These are phyloP conservation scores for Raffaelea deltoideospora DNA, from an alignment of 2,329 filamentous ascomycete genomes.

Conservation along the genomic window DNA sequence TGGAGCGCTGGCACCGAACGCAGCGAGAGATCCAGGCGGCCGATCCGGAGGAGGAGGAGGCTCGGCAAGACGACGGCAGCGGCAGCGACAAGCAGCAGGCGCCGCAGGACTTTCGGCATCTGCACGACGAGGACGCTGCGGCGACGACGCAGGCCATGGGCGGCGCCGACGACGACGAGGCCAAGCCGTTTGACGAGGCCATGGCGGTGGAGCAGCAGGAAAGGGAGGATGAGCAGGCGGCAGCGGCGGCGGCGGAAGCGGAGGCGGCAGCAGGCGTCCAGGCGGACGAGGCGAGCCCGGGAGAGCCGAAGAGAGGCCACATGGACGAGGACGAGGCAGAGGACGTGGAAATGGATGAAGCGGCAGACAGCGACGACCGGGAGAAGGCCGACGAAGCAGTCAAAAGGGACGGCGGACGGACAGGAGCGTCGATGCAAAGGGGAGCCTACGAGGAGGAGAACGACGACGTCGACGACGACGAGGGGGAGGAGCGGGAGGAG, in stretches of 20 bases:
- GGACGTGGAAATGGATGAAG: conserved; percentile 15
- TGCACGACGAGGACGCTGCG: conserved; percentile 66
- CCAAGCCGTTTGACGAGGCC: conserved; percentile 64
- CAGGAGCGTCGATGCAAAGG: conserved; percentile 44
- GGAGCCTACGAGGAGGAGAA: conserved; percentile 40
- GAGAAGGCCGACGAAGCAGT: conserved; percentile 24
- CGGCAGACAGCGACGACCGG: conserved; percentile 16
- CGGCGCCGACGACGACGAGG: conserved; percentile 65
- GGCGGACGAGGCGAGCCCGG: conserved; percentile 31
- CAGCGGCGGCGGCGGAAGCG: conserved; percentile 23
- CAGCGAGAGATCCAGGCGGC: conserved; percentile 62
- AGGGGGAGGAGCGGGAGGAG: conserved; percentile 11
- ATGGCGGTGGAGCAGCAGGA: conserved; percentile 80
- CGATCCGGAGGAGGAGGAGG: conserved; percentile 31
- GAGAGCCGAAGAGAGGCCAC: conserved; percentile 30
- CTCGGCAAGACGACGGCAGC: conserved; percentile 17
- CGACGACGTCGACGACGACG: conserved; percentile 3
- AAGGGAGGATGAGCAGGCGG: background rate
- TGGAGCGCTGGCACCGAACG: conserved; percentile 85
- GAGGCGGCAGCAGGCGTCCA: conserved; percentile 21
- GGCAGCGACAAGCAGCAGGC: conserved; percentile 50
- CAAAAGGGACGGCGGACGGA: conserved; percentile 37
- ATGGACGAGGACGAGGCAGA: conserved; percentile 24
- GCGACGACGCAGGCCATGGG: conserved; percentile 88
- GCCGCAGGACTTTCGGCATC: conserved; percentile 80